A percentile compares a stretch with the other conserved stretches of the same genome.
These are phyloP conservation scores for Boletus putidus DNA, from an alignment of 1,284 basidiomycete genomes.

Conservation along the genomic window DNA sequence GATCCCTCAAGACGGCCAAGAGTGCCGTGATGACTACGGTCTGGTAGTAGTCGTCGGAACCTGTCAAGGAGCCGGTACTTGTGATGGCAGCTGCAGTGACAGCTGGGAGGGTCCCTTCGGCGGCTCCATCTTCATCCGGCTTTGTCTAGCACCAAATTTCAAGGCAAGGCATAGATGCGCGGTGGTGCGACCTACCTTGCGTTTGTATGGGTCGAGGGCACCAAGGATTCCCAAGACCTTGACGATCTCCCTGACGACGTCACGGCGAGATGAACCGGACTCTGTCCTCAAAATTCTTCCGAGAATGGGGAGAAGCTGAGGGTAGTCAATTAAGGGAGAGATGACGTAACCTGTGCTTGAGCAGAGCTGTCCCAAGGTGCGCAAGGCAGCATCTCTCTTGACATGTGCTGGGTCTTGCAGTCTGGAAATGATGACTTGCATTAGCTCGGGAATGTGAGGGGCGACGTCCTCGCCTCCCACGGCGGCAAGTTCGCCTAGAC, in stretches of 20 bases:
- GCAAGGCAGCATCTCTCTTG: constrained; percentile 93
- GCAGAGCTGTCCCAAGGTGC: constrained; percentile 93
- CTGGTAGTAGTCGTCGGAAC: constrained; percentile 95
- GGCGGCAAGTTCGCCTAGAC: constrained; percentile 90
- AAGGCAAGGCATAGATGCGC: constrained; percentile 5
- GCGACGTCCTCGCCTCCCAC: constrained; percentile 93
- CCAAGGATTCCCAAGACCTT: constrained; percentile 96
- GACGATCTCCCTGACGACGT: constrained; percentile 89
- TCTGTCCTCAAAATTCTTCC: constrained; percentile 89
- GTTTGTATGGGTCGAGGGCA: constrained; percentile 95
- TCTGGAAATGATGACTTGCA: constrained; percentile 88
- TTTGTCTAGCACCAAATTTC: constrained; percentile 49
- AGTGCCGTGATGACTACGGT: constrained; percentile 93
- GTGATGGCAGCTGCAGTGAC: constrained; percentile 59
- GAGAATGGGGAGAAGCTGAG: constrained; percentile 85
- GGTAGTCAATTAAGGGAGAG: constrained; percentile 87
- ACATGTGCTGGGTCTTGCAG: constrained; percentile 83
- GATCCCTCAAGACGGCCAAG: constrained; percentile 87
- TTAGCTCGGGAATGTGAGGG: constrained; percentile 81
- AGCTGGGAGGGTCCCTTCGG: constrained; percentile 66
- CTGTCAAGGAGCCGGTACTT: constrained; percentile 47
- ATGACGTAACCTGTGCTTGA: constrained; percentile 97
- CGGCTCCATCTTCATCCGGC: constrained; percentile 74
- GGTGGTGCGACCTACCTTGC: constrained; percentile 62
- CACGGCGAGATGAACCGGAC: constrained; percentile 78